A percentile compares a stretch with the other conserved stretches of the same genome.
phyloP scores from a whole-genome alignment of 2,329 filamentous ascomycete genomes.

The Chaetomium olivaceum region DNA sequence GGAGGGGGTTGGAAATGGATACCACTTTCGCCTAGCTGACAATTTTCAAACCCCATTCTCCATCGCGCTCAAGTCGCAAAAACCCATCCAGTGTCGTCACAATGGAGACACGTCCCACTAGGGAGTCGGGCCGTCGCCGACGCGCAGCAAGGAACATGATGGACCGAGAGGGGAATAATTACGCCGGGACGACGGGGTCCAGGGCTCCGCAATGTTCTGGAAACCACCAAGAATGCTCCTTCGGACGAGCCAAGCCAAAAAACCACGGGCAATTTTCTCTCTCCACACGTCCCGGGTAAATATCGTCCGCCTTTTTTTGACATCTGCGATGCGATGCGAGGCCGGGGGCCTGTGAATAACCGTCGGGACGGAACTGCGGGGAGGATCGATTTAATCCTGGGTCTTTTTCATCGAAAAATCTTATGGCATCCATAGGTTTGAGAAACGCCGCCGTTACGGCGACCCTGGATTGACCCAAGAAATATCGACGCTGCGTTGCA shows the following conservation, averaged over 20 bases:
- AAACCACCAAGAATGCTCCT: constrained; percentile 9
- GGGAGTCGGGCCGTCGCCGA: constrained; percentile 24
- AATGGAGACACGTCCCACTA: constrained; percentile 6
- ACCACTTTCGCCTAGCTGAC: background rate
- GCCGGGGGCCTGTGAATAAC: constrained; percentile 16
- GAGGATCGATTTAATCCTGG: constrained; percentile 2
- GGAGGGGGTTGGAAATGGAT: background rate
- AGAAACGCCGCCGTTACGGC: background rate
- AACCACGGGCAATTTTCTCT: constrained; percentile 1
- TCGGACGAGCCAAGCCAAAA: constrained; percentile 6
- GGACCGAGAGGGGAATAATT: constrained; percentile 23
- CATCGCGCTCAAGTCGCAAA: too few species aligned
- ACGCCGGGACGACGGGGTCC: background rate
- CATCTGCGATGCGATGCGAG: constrained; percentile 15
- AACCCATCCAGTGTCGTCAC: background rate
- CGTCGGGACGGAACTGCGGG: constrained; percentile 23
- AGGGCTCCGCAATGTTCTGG: constrained; percentile 24
- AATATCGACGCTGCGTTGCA: background rate
- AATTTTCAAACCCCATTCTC: background rate
- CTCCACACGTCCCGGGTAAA: constrained; percentile 20
- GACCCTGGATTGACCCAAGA: background rate
- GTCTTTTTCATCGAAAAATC: background rate
- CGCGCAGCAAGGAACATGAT: constrained; percentile 14
- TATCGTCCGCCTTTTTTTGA: constrained; percentile 15
- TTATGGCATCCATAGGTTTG: background rate